Evolutionary conservation across 2,329 filamentous ascomycete species (phyloP).

Genomic region (Thelonectria olida): DNA sequence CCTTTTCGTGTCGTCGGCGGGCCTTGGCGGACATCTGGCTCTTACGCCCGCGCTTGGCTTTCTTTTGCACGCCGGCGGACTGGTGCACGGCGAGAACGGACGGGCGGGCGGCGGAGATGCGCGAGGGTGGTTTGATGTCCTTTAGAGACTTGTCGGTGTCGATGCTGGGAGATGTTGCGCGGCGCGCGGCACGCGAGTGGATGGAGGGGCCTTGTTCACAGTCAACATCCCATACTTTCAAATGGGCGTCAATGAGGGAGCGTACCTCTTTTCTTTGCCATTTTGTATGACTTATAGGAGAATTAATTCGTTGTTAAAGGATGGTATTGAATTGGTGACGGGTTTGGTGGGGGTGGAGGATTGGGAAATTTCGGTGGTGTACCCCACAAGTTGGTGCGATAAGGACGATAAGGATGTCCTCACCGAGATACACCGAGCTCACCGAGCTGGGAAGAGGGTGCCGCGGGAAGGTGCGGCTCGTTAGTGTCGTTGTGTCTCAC

Average conservation of each 20-base stretch:
- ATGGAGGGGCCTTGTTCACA: conserved; percentile 63
- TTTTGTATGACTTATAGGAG: conserved; percentile 30
- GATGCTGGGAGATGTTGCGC: conserved; percentile 75
- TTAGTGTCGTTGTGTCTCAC: not conserved
- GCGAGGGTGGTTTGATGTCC: conserved; percentile 60
- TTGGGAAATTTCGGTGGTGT: conserved; percentile 37
- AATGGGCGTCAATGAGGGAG: not conserved
- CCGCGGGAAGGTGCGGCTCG: not conserved
- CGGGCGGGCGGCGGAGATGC: conserved; percentile 56
- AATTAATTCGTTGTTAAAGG: not conserved
- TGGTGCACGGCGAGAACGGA: conserved; percentile 77
- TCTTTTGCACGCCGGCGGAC: conserved; percentile 73
- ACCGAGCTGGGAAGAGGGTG: conserved; percentile 28
- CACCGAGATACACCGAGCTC: conserved; percentile 32
- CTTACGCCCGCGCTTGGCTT: conserved; percentile 66
- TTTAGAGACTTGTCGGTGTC: conserved; percentile 78
- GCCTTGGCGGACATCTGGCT: conserved; percentile 64
- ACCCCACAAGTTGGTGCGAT: conserved; percentile 31
- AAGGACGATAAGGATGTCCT: conserved; percentile 23
- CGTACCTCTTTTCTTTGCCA: conserved; percentile 46
- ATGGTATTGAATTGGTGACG: conserved; percentile 29
- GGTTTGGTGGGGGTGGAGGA: conserved; percentile 32
- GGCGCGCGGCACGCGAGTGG: conserved; percentile 79
- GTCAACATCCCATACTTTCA: not conserved
- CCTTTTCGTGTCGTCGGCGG: conserved; percentile 64